A percentile compares a stretch with the other conserved stretches of the same genome.
Evolutionary conservation across 306 rosid species (phyloP).

Genomic region (Trifolium pratense): DNA sequence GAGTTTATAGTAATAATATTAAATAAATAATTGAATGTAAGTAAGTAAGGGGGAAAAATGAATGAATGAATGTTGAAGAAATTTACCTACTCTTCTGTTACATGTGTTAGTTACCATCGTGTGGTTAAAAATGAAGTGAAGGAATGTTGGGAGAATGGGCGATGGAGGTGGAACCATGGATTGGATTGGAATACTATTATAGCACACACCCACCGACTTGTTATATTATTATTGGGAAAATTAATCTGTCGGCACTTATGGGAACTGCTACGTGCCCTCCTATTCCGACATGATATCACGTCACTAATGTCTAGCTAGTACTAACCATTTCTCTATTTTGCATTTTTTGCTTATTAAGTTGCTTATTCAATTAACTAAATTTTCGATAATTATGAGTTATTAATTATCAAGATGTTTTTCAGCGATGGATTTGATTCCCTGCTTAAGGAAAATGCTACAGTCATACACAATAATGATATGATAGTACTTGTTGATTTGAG

Average conservation of each 20-base stretch:
- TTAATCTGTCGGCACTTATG: slow-evolving; percentile 59
- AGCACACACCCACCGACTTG: slow-evolving; percentile 40
- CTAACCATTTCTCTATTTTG: background rate
- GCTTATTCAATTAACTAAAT: no score
- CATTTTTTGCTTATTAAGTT: no score
- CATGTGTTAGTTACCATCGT: background rate
- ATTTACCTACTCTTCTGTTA: background rate
- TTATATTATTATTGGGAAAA: slow-evolving; percentile 35
- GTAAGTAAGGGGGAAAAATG: background rate
- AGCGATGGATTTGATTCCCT: no score
- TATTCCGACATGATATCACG: slow-evolving; percentile 55
- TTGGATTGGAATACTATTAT: slow-evolving; percentile 1
- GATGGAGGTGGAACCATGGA: slow-evolving; percentile 30
- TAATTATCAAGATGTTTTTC: no score
- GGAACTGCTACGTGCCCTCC: slow-evolving; percentile 62
- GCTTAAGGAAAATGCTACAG: no score
- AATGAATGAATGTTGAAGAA: background rate
- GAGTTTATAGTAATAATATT: no score
- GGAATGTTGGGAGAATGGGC: no score
- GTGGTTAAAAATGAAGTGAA: background rate
- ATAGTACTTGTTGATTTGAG: no score
- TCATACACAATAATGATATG: no score
- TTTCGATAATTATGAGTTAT: no score
- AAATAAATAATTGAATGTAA: background rate
- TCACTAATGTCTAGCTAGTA: slow-evolving; percentile 21